Percentiles rank a stretch among this genome's conserved stretches.
These are phyloP conservation scores for Nakaseomyces nivariensis DNA, from an alignment of 1,139 yeast genomes.

Conservation along the genomic window DNA sequence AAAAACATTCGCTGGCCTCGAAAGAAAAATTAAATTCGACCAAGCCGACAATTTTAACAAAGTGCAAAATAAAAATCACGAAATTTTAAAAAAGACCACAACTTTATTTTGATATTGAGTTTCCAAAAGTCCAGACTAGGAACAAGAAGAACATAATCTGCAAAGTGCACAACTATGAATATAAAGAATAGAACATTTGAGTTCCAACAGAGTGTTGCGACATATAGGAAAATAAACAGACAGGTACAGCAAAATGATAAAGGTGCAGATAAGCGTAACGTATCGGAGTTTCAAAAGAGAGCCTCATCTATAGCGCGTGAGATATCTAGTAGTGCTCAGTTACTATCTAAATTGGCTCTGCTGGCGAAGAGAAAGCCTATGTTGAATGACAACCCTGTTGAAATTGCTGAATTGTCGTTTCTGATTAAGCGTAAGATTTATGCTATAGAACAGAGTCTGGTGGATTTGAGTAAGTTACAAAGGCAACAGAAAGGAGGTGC, in stretches of 20 bases:
- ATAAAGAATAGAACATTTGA: constrained; percentile 30
- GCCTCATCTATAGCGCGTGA: constrained; percentile 86
- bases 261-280: background rate
- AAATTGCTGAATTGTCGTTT: constrained; percentile 84
- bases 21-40: too few relatives aligned
- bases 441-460: constrained; percentile 68
- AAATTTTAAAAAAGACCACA: background rate
- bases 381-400: constrained; percentile 90
- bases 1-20: too few relatives aligned
- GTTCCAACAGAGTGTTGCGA: constrained; percentile 28
- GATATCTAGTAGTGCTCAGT: constrained; percentile 77
- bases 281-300: constrained; percentile 59
- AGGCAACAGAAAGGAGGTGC: constrained; percentile 48
- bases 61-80: too few relatives aligned
- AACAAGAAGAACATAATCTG: background rate
- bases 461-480: constrained; percentile 28
- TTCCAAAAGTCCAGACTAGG: too few relatives aligned
- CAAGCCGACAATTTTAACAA: too few relatives aligned
- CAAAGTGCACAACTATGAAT: constrained; percentile 14
- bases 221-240: constrained; percentile 22
- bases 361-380: constrained; percentile 87
- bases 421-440: constrained; percentile 90
- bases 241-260: background rate
- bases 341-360: constrained; percentile 69
- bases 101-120: too few relatives aligned